Evolutionary conservation across 176 grass and related monocot species (phyloP).

Genomic region (Alopecurus myosuroides): DNA sequence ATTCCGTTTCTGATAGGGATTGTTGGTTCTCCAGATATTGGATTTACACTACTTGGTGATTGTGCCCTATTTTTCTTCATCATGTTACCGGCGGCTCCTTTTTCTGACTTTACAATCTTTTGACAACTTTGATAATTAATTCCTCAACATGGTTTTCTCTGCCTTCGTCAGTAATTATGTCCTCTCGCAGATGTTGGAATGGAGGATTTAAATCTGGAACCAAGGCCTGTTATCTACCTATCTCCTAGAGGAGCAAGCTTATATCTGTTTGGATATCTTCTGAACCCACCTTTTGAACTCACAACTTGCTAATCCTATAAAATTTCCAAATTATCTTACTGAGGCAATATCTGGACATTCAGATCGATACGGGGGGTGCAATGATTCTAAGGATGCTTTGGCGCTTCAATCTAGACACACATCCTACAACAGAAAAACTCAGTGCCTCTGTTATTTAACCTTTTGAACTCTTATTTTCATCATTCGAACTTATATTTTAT

Average conservation of each 20-base stretch:
- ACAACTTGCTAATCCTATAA: background rate
- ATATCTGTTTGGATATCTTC: background rate
- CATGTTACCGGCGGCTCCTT: background rate
- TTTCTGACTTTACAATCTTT: background rate
- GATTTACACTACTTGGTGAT: background rate
- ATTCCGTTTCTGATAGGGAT: background rate
- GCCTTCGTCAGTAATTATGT: background rate
- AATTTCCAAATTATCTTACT: background rate
- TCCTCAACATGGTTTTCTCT: background rate
- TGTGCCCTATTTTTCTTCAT: background rate
- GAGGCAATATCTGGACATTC: background rate
- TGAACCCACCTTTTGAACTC: background rate
- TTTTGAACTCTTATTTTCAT: background rate
- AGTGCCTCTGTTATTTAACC: background rate
- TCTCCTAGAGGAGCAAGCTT: background rate
- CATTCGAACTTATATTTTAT: background rate
- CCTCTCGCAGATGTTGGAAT: background rate
- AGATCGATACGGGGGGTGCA: background rate
- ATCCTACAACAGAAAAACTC: background rate
- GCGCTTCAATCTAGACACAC: background rate
- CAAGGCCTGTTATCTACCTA: background rate
- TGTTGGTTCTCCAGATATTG: conserved; percentile 4
- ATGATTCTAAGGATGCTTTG: background rate
- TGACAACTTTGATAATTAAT: no score
- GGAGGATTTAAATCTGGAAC: background rate